Conservation (phyloP, 129 eudicot genomes). For the Rutidosis leptorrhynchoides region DNA sequence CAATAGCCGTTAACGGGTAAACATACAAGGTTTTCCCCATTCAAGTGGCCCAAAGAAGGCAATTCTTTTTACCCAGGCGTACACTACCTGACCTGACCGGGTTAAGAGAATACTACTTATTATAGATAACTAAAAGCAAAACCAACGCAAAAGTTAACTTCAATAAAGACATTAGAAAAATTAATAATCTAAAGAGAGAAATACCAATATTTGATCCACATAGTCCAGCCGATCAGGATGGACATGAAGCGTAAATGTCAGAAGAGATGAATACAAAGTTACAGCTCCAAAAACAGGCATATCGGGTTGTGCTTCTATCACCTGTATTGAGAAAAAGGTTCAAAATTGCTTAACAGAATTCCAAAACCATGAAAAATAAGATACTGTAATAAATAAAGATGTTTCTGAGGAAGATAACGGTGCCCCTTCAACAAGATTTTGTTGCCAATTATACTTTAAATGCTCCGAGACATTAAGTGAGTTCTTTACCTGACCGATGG, state of each 20-base stretch:
- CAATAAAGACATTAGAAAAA: slow-evolving; percentile 8
- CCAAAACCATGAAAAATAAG: slow-evolving; percentile 14
- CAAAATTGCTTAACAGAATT: slow-evolving; percentile 14
- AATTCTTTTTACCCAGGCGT: too few relatives aligned
- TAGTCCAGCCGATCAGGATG: slow-evolving; percentile 94
- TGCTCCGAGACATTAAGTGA: slow-evolving; percentile 13
- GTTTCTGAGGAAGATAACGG: background rate
- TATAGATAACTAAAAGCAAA: slow-evolving; percentile 5
- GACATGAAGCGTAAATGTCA: slow-evolving; percentile 87
- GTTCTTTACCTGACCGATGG: slow-evolving; percentile 82
- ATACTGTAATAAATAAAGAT: background rate
- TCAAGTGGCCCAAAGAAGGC: too few relatives aligned
- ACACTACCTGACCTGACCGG: background rate
- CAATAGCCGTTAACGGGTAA: background rate
- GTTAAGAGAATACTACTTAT: slow-evolving; percentile 4
- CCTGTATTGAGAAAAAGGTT: slow-evolving; percentile 46
- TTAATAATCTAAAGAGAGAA: slow-evolving; percentile 17
- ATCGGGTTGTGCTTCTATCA: slow-evolving; percentile 88
- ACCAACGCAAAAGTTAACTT: slow-evolving; percentile 12
- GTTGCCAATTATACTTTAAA: slow-evolving; percentile 16
- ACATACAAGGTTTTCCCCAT: too few relatives aligned
- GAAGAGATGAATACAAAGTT: slow-evolving; percentile 84
- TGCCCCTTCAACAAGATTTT: slow-evolving; percentile 9
- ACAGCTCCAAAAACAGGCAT: slow-evolving; percentile 86
- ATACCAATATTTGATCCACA: slow-evolving; percentile 91